Evolutionary conservation across 306 rosid genomes (phyloP).

Genomic region (Prunus dulcis): DNA sequence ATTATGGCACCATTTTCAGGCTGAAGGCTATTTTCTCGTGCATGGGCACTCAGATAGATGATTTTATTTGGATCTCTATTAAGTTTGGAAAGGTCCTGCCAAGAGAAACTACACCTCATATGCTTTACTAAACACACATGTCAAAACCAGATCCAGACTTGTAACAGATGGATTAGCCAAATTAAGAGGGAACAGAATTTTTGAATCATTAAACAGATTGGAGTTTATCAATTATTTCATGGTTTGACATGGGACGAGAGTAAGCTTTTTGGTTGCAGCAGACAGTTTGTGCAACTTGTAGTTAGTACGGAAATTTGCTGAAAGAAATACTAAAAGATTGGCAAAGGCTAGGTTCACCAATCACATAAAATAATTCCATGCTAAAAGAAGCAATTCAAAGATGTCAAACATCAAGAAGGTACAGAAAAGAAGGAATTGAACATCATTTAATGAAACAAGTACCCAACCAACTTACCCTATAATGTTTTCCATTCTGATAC

Average conservation of each 20-base stretch:
- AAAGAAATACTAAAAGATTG: not conserved
- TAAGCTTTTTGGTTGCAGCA: not conserved
- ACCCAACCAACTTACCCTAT: conserved; percentile 57
- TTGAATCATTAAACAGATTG: not conserved
- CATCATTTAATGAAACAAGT: conserved; percentile 14
- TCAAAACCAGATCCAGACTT: not conserved
- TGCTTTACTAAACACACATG: not conserved
- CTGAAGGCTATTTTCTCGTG: conserved; percentile 78
- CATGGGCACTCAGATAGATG: conserved; percentile 91
- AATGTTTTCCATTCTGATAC: conserved; percentile 89
- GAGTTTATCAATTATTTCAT: not conserved
- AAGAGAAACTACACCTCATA: conserved; percentile 11
- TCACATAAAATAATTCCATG: not conserved
- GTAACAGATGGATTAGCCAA: not conserved
- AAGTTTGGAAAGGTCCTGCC: conserved; percentile 89
- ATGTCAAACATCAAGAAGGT: not conserved
- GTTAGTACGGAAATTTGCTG: not conserved
- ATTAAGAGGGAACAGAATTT: not conserved
- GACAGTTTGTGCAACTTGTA: not conserved
- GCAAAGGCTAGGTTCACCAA: not conserved
- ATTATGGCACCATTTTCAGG: conserved; percentile 74
- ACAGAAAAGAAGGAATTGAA: not conserved
- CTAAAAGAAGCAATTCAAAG: not conserved
- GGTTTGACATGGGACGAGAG: not conserved
- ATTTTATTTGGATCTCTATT: conserved; percentile 84